Base-by-base conservation (phyloP, 208 protist species). In the Trypanosoma vivax region DNA sequence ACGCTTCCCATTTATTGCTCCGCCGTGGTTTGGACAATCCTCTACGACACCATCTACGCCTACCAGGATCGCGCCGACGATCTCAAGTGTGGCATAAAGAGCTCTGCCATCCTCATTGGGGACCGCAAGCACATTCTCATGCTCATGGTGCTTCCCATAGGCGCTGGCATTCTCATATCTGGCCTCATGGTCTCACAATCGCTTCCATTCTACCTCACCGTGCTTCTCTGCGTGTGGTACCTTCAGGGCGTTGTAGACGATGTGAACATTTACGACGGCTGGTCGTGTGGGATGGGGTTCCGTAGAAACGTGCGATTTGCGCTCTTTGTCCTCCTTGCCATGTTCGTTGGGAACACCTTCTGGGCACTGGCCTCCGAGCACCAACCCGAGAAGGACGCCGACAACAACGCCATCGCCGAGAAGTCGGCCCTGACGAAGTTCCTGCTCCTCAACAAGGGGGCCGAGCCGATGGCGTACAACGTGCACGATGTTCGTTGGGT, bases 1-100 rank as follows among this genome's bases (percentile, higher is more conserved):
- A 83, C 71, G 40, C 53, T 90, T 38, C 86, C 86, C 21, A 79
- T 87, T 25, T 93, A 89, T 60, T 53, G 68, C 33, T 77, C 62
- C 6, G 57, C 77, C 5, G 80, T 90, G 46, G 9, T 81, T 3
- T 93, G 86, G 83, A 82, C 72, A 10, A 76, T 90, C 31, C 49
- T 93, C 37, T 88, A 88, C 66, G 80, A 89, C 55, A 93, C 86
- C 10, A 82, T 93, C 50, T 88, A 90, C 65, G 77, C 77, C 29
- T 88, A 88, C 57, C 82, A 90, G 66, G 80, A 90, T 52, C 67
- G 76, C 42, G 54, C 50, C 14, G 81, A 88, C 45, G 79, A 93
- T 57, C 39, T 85, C 43, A 81, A 84, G 50, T 86, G 73, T 56
- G 81, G 82, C 10, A 75, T 93, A 39, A 90, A 93, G 66, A 87